A percentile compares a stretch with the other conserved stretches of the same genome.
Conservation (phyloP, 352 stramenopile species). For the Phytophthora sojae region DNA sequence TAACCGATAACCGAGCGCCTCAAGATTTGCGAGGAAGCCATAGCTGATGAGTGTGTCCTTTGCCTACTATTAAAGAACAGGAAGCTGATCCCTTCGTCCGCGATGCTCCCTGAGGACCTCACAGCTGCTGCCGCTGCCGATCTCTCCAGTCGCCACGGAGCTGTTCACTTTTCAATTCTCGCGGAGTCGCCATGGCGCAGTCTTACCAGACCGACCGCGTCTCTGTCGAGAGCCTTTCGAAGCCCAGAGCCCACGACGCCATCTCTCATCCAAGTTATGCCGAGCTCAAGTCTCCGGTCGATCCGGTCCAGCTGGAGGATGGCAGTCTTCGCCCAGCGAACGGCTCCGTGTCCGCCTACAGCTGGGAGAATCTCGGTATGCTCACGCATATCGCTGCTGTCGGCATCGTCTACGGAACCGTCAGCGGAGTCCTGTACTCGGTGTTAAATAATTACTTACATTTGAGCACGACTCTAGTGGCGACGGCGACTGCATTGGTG, state of each 20-base stretch:
- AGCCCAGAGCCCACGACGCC: constrained; percentile 14
- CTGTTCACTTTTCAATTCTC: constrained; percentile 12
- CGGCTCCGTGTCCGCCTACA: constrained; percentile 33
- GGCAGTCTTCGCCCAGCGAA: constrained; percentile 27
- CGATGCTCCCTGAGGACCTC: not conserved
- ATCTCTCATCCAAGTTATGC: constrained; percentile 29
- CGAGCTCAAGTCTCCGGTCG: constrained; percentile 31
- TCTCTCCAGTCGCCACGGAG: not conserved
- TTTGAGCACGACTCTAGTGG: constrained; percentile 53
- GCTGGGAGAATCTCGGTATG: constrained; percentile 50
- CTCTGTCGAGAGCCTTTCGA: constrained; percentile 32
- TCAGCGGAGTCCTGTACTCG: constrained; percentile 52
- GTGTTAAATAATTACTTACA: constrained; percentile 71
- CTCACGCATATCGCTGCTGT: constrained; percentile 49
- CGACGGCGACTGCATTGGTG: constrained; percentile 54
- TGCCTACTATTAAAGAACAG: no score
- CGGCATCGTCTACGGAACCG: constrained; percentile 52
- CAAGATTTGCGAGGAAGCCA: constrained; percentile 15
- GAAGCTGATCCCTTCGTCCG: constrained; percentile 7
- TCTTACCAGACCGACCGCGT: constrained; percentile 25
- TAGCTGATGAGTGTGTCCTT: constrained; percentile 21
- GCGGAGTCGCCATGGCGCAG: constrained; percentile 10
- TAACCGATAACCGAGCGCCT: not conserved
- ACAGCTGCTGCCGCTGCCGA: not conserved
- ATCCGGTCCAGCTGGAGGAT: constrained; percentile 12